These are phyloP conservation scores for Akanthomyces uredinophilus DNA, from an alignment of 2,329 filamentous ascomycete genomes.

Conservation along the genomic window DNA sequence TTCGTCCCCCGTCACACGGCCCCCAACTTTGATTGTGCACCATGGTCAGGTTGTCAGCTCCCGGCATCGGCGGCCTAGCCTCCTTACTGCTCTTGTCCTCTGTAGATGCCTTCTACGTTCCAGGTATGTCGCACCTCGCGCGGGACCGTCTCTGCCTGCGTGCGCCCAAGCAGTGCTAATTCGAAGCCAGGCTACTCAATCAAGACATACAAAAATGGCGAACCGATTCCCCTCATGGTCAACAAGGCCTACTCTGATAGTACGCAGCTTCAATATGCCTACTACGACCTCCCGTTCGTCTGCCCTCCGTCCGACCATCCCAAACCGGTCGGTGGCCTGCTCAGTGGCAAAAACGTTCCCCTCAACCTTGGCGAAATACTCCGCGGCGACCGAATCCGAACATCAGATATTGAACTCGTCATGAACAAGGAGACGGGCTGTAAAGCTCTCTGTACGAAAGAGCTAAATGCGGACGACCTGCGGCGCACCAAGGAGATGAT, in stretches of 20 bases:
- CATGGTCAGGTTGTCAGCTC: conserved; percentile 30
- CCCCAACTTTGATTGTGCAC: neutral
- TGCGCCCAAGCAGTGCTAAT: conserved; percentile 6
- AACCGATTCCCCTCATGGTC: conserved; percentile 77
- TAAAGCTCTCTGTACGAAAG: conserved; percentile 64
- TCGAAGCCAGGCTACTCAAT: conserved; percentile 65
- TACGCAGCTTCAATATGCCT: conserved; percentile 87
- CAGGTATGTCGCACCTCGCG: conserved; percentile 48
- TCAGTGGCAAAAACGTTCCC: conserved; percentile 71
- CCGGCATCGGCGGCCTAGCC: conserved; percentile 33
- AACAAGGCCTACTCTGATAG: conserved; percentile 91
- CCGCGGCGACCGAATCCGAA: conserved; percentile 78
- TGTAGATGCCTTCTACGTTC: conserved; percentile 73
- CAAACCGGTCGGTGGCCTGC: conserved; percentile 60
- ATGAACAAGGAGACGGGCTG: conserved; percentile 74
- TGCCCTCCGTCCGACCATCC: conserved; percentile 69
- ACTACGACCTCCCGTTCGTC: conserved; percentile 82
- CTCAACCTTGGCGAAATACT: conserved; percentile 84
- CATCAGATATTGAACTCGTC: conserved; percentile 74
- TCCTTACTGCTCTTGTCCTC: conserved; percentile 36
- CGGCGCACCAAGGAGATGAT: conserved; percentile 67
- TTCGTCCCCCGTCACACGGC: conserved; percentile 13
- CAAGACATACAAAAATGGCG: conserved; percentile 69
- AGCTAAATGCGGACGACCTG: conserved; percentile 60
- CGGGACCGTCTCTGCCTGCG: neutral